A percentile compares a stretch with the other conserved stretches of the same genome.
Conservation (phyloP, 768 basidiomycete species). For the Podaxis sp. region DNA sequence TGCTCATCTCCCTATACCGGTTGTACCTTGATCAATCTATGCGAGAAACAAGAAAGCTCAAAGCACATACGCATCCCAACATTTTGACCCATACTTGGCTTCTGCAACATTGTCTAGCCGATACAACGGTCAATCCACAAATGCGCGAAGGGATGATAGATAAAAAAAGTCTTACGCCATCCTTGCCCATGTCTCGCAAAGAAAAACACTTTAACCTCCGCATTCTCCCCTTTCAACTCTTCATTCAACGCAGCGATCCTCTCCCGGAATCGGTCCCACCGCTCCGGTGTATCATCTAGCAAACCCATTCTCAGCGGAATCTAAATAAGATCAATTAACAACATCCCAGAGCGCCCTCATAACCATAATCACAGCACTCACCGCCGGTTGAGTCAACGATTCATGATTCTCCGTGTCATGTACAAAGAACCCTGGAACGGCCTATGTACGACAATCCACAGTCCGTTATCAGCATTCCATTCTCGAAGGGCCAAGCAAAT, state of each 20-base stretch:
- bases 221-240: slow-evolving; percentile 24
- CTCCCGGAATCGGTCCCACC: slow-evolving; percentile 49
- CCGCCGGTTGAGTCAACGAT: slow-evolving; percentile 7
- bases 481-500: not conserved
- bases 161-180: slow-evolving; percentile 48
- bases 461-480: no score
- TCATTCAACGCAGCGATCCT: slow-evolving; percentile 46
- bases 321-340: slow-evolving; percentile 28
- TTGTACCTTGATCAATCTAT: not conserved
- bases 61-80: slow-evolving; percentile 60
- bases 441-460: not conserved
- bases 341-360: not conserved
- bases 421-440: slow-evolving; percentile 11
- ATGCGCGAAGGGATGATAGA: slow-evolving; percentile 3
- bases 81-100: slow-evolving; percentile 54
- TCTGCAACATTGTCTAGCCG: slow-evolving; percentile 65
- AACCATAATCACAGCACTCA: not conserved
- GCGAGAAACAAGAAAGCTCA: not conserved
- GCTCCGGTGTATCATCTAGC: slow-evolving; percentile 43
- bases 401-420: slow-evolving; percentile 8
- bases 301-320: slow-evolving; percentile 63
- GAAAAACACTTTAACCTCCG: slow-evolving; percentile 61
- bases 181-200: slow-evolving; percentile 74
- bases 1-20: slow-evolving; percentile 57
- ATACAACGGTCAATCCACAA: not conserved